Evolutionary conservation across 1,139 yeast genomes (phyloP).

Genomic region (Candida glucosophila): DNA sequence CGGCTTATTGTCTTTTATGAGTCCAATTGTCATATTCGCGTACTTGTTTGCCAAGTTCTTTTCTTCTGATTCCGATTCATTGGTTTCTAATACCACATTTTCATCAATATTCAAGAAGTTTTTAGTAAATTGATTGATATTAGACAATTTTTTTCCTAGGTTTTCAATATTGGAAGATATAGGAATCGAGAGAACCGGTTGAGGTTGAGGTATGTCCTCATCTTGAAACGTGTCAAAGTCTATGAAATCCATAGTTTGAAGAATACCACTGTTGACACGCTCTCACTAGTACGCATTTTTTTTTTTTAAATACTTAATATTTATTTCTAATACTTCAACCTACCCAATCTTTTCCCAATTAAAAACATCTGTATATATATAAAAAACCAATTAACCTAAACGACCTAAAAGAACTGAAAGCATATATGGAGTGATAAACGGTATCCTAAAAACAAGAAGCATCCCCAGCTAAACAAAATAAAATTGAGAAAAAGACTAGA

Average conservation of each 20-base stretch:
- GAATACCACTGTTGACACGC: too few relatives aligned
- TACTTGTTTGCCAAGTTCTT: conserved; percentile 37
- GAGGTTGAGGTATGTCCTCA: conserved; percentile 32
- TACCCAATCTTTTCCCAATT: too few relatives aligned
- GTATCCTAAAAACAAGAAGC: background rate
- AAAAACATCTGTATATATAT: too few relatives aligned
- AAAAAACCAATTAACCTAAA: background rate
- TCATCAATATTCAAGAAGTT: conserved; percentile 15
- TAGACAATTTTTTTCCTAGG: conserved; percentile 26
- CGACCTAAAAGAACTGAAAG: too few relatives aligned
- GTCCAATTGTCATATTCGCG: conserved; percentile 24
- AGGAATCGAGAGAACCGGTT: conserved; percentile 39
- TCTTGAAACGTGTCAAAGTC: conserved; percentile 31
- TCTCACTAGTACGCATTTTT: too few relatives aligned
- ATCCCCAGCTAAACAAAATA: background rate
- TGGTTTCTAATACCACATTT: conserved; percentile 7
- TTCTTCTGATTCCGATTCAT: too few relatives aligned
- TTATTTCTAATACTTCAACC: background rate
- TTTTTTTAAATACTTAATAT: too few relatives aligned
- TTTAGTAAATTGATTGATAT: conserved; percentile 24
- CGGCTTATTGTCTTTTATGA: conserved; percentile 3
- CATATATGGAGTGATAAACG: too few relatives aligned
- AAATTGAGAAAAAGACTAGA: background rate
- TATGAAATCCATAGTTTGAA: conserved; percentile 31
- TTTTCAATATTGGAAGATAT: conserved; percentile 32